A percentile compares a stretch with the other conserved stretches of the same genome.
Evolutionary conservation across 768 basidiomycete genomes (phyloP).

Genomic region (Cubamyces sp.): DNA sequence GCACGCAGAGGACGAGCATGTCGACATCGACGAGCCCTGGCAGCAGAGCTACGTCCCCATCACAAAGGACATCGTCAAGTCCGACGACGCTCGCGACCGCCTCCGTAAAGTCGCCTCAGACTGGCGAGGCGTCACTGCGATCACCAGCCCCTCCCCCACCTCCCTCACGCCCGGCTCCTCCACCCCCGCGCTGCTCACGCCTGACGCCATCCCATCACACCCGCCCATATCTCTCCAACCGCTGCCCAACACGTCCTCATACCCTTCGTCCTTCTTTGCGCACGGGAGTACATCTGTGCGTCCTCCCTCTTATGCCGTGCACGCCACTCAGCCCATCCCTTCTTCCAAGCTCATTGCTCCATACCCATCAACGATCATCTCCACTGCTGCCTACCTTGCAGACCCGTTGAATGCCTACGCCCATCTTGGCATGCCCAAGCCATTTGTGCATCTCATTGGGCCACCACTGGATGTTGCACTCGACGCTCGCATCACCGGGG

Average conservation of each 20-base stretch:
- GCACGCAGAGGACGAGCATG: slow-evolving; percentile 47
- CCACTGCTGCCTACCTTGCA: slow-evolving; percentile 67
- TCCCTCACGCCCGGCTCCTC: slow-evolving; percentile 36
- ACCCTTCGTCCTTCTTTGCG: slow-evolving; percentile 38
- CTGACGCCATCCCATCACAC: slow-evolving; percentile 30
- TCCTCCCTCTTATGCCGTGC: slow-evolving; percentile 66
- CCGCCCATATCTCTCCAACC: slow-evolving; percentile 37
- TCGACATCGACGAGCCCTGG: slow-evolving; percentile 54
- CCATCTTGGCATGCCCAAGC: slow-evolving; percentile 80
- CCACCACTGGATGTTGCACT: slow-evolving; percentile 79
- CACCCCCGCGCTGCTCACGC: slow-evolving; percentile 41
- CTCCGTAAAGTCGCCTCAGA: slow-evolving; percentile 61
- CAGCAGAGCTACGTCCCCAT: slow-evolving; percentile 51
- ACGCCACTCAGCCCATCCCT: slow-evolving; percentile 61
- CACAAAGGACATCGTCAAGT: slow-evolving; percentile 48
- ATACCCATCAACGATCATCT: slow-evolving; percentile 64
- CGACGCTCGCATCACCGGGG: slow-evolving; percentile 76
- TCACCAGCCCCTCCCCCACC: slow-evolving; percentile 34
- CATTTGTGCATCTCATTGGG: slow-evolving; percentile 78
- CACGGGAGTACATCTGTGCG: slow-evolving; percentile 45
- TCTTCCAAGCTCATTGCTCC: slow-evolving; percentile 63
- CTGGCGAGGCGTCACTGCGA: slow-evolving; percentile 73
- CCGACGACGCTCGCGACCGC: slow-evolving; percentile 48
- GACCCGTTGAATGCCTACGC: slow-evolving; percentile 90
- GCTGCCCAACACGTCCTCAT: slow-evolving; percentile 38